Base-by-base conservation (phyloP, 768 basidiomycete species). In the Pleurotus tuber-regium region DNA sequence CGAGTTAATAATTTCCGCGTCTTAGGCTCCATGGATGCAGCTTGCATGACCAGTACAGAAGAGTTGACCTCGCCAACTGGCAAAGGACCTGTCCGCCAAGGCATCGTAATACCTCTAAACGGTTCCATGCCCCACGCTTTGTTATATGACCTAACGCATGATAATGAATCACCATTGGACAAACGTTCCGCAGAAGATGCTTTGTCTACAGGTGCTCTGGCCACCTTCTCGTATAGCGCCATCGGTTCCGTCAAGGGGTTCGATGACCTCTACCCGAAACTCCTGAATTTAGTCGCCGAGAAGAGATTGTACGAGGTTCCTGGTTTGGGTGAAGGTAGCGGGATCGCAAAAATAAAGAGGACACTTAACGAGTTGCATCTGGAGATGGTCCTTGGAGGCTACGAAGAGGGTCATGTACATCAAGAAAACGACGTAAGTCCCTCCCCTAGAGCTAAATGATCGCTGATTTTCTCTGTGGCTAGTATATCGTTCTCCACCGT, bases 191-290 rank as follows among this genome's bases (percentile, higher is more conserved):
- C 95, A 5, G 93, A 98, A 66, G 94, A 98, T 66, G 89, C 93
- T 0, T 80, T 99, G n/a, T 87, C 92, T 6, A 93, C 92, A 0
- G 97, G 91, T 2, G 92, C 92, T 18, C 75, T 98, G n/a, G 88
- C 89, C 14, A 82, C 95, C 0, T 98, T 98, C 70, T 88, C 89
- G 29, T 84, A 82, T 60, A 89, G 83, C 19, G 97, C 89, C 3
- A 80, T 91, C 51, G 97, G 94, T 2, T 94, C 91, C 12, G 93
- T 94, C 58, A 97, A 98, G 67, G 97, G 96, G 16, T 97, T 96
- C 63, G 97, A 99, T 60, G 97, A 99, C 59, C 68, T 99, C 18
- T 98, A 98, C 63, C 96, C 96, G 2, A 96, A 93, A 65, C 69
- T 96, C n/a, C 69, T 99, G 29, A 82, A 97, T 63, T 74, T 99